Evolutionary conservation across 345 rosid species (phyloP).

Genomic region (Conringia planisiliqua): DNA sequence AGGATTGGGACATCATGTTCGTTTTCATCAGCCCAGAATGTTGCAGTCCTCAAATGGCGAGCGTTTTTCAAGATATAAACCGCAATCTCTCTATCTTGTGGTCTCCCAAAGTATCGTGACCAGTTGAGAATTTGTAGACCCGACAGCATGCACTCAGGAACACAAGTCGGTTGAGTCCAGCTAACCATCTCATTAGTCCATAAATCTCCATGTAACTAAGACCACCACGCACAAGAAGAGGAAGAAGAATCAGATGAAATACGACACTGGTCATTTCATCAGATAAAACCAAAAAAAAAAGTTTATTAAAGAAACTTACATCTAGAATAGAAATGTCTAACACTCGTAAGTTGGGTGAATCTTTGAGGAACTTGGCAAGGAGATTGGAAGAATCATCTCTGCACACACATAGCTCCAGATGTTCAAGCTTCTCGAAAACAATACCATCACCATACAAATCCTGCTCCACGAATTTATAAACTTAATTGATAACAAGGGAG

Average conservation of each 20-base stretch:
- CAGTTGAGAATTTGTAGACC: neutral
- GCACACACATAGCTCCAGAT: neutral
- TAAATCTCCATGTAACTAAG: neutral
- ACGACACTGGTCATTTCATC: neutral
- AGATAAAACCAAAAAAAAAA: neutral
- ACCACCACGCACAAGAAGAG: neutral
- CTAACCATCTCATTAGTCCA: neutral
- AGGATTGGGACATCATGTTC: neutral
- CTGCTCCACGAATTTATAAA: neutral
- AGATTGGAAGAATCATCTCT: neutral
- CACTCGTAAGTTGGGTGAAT: neutral
- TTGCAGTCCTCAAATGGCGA: neutral
- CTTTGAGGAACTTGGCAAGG: neutral
- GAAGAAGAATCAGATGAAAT: neutral
- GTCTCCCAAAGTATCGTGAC: neutral
- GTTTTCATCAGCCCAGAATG: neutral
- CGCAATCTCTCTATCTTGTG: neutral
- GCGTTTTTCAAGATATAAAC: neutral
- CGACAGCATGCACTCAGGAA: neutral
- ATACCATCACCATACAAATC: neutral
- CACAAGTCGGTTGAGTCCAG: neutral
- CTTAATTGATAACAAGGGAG: neutral
- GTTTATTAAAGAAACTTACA: neutral
- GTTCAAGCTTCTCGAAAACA: slow-evolving; percentile 4
- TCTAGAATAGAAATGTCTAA: neutral